Conservation (phyloP, 768 basidiomycete genomes). For the Mycena maculata region DNA sequence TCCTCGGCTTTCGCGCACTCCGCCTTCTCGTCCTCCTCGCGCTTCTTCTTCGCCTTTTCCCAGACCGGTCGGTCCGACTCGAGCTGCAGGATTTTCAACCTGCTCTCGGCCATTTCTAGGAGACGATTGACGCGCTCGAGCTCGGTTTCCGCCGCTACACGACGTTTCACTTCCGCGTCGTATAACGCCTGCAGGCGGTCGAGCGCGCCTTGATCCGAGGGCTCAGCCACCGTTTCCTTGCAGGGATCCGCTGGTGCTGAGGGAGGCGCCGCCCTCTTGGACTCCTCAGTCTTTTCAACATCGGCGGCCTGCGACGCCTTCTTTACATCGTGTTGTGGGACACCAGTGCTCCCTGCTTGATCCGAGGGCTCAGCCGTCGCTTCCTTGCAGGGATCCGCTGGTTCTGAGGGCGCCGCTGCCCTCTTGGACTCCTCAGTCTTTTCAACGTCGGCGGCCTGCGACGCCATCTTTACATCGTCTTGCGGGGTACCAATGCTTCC, state of each 20-base stretch:
- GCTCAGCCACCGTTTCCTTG: too few species aligned
- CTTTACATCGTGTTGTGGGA: too few species aligned
- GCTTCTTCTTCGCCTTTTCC: slow-evolving; percentile 24
- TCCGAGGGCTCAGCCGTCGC: too few species aligned
- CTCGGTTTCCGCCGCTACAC: slow-evolving; percentile 6
- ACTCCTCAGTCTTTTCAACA: too few species aligned
- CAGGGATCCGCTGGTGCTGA: too few species aligned
- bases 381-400: too few species aligned
- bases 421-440: not conserved
- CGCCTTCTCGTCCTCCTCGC: slow-evolving; percentile 15
- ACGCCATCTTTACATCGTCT: not conserved
- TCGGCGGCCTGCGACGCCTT: too few species aligned
- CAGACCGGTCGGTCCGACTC: slow-evolving; percentile 26
- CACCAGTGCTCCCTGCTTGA: too few species aligned
- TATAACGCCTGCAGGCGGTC: slow-evolving; percentile 8
- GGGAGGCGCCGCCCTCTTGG: too few species aligned
- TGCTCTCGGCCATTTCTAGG: slow-evolving; percentile 24
- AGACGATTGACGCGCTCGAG: slow-evolving; percentile 8
- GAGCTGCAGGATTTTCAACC: slow-evolving; percentile 31
- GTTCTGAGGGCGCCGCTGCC: too few species aligned
- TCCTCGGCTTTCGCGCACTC: slow-evolving; percentile 12
- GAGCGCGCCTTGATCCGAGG: too few species aligned
- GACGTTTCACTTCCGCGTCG: slow-evolving; percentile 3
- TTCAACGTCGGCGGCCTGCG: not conserved
- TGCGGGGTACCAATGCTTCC: not conserved